Base-by-base conservation (phyloP, 192 early-diverging fungal species). In the Polychytrium aggregatum region DNA sequence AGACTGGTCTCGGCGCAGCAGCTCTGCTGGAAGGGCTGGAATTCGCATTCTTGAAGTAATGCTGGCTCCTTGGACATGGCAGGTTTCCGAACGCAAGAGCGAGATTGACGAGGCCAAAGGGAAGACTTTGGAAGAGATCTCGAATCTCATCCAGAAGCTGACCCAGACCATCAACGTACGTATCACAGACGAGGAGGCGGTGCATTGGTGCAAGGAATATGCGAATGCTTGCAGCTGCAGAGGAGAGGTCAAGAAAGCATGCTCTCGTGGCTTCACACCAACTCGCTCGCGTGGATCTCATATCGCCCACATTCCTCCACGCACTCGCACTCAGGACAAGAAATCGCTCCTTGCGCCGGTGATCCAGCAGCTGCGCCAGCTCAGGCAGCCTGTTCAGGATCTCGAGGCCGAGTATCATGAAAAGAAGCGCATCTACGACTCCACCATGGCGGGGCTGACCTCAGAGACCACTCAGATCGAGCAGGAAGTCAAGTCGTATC, bases 101-200 rank as follows among this genome's bases (percentile, higher is more conserved):
- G 70, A 80, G 38, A 37, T 79, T 41, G 78, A 80, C 44, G 61
- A 69, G 41, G 62, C 60, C 21, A 80, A 80, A 61, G 74, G 71
- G 3, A 52, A 56, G 18, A 72, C 71, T 8, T 41, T 80, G 41
- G 44, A 71, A 18, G 72, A 80, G 42, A 71, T 80, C 11, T 64
- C 67, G 18, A 55, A 48, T 1, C 72, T 80, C 40, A 65, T 80
- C 13, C 37, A 74, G 24, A 60, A 60, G 41, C 48, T 80, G 3
- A 65, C 57, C n/a, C 40, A 44, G 25, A 56, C 55, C 29, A 73
- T 80, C 41, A 72, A 74, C 41, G 70, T 70, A 51, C 53, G 26
- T 33, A 27, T 18, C n/a, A n/a, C n/a, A n/a, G n/a, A n/a, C n/a
- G n/a, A n/a, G n/a, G n/a, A n/a, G n/a, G n/a, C n/a, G n/a, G n/a